A percentile compares a stretch with the other conserved stretches of the same genome.
Evolutionary conservation across 805 yeast genomes (phyloP).

Genomic region (Priceomyces haplophilus): DNA sequence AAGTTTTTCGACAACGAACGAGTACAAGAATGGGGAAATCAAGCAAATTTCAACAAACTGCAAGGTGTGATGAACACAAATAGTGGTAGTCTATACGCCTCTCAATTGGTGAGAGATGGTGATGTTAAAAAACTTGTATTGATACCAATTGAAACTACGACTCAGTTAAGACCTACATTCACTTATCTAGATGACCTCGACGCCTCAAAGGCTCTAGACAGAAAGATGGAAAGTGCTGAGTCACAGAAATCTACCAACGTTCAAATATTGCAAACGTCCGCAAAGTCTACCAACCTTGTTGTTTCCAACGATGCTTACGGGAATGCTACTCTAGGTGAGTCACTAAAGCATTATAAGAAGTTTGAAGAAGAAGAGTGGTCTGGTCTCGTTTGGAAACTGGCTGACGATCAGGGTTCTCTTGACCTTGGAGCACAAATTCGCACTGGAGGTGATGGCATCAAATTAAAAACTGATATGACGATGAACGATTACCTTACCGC

Average conservation of each 20-base stretch:
- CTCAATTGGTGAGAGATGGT: constrained; percentile 20
- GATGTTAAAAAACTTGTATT: constrained; percentile 49
- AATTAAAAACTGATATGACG: constrained; percentile 19
- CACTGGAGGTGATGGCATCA: constrained; percentile 14
- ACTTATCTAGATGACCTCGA: constrained; percentile 67
- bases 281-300: constrained; percentile 25
- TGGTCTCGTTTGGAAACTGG: constrained; percentile 26
- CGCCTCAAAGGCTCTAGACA: constrained; percentile 40
- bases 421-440: constrained; percentile 15
- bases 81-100: constrained; percentile 46
- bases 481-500: constrained; percentile 25
- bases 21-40: constrained; percentile 60
- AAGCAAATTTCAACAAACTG: constrained; percentile 57
- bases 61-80: constrained; percentile 64
- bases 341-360: constrained; percentile 35
- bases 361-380: constrained; percentile 44
- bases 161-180: constrained; percentile 81
- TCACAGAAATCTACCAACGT: constrained; percentile 30
- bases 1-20: constrained; percentile 65
- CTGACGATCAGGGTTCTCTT: constrained; percentile 15
- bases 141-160: constrained; percentile 60
- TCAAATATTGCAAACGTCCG: constrained; percentile 41
- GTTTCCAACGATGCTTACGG: constrained; percentile 25
- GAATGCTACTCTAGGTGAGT: constrained; percentile 32
- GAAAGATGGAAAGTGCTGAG: constrained; percentile 37